Evolutionary conservation across 2,329 filamentous ascomycete species (phyloP).

Genomic region (Trichoderma breve): DNA sequence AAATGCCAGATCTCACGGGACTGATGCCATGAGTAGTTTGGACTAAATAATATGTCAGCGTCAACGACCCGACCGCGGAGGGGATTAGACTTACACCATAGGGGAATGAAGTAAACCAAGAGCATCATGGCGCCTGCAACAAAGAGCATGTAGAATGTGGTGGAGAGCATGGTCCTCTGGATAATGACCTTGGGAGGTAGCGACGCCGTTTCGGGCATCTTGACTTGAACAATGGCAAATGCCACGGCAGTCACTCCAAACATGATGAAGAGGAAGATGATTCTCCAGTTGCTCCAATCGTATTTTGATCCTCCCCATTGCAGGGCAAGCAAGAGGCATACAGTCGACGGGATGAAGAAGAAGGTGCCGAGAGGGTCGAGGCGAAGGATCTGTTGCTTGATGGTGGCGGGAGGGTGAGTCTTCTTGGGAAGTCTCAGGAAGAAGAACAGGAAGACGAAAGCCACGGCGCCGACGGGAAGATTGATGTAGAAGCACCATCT

Average conservation of each 20-base stretch:
- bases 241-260: slow-evolving; percentile 46
- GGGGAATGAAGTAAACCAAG: slow-evolving; percentile 52
- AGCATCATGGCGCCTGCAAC: slow-evolving; percentile 52
- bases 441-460: slow-evolving; percentile 48
- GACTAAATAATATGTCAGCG: slow-evolving; percentile 39
- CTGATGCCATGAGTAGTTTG: slow-evolving; percentile 54
- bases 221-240: slow-evolving; percentile 52
- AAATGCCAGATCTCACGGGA: slow-evolving; percentile 55
- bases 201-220: slow-evolving; percentile 55
- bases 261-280: slow-evolving; percentile 53
- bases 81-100: slow-evolving; percentile 48
- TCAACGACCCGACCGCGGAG: neutral
- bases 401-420: slow-evolving; percentile 29
- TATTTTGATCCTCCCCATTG: slow-evolving; percentile 61
- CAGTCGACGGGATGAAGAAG: slow-evolving; percentile 58
- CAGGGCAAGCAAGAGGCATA: slow-evolving; percentile 60
- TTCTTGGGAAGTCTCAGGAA: slow-evolving; percentile 45
- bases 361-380: slow-evolving; percentile 59
- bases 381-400: slow-evolving; percentile 46
- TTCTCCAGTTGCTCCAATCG: slow-evolving; percentile 51
- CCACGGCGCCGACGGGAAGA: slow-evolving; percentile 53
- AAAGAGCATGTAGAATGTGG: slow-evolving; percentile 47
- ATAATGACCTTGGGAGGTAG: slow-evolving; percentile 54
- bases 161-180: slow-evolving; percentile 54
- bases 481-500: slow-evolving; percentile 61